Base-by-base conservation (phyloP, 192 early-diverging fungal species). In the Rhizoclosmatium sp. region DNA sequence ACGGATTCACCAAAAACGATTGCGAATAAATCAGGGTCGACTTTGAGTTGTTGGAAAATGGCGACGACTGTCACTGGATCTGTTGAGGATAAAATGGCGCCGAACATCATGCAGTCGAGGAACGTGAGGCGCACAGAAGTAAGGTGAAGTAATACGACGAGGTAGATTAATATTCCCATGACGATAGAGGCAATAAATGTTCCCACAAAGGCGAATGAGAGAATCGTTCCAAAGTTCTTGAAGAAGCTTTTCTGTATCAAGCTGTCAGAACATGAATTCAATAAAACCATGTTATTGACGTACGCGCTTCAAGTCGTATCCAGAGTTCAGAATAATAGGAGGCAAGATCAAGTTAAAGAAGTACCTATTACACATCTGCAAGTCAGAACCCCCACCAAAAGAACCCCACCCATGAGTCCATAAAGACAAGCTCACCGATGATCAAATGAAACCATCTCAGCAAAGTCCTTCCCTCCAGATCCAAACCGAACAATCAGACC, bases 341-440 rank as follows among this genome's bases (percentile, higher is more conserved):
- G 98, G 98, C 66, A 99, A 89, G 4, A 99, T 80, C 73, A 99
- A 83, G 82, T 98, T 99, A 89, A 99, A 99, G 78, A 99, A 99
- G 64, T 95, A 93, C 0, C 91, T 91, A 79, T 92, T 31, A 31
- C 31, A 31, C 31, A 31, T 31, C 31, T 31, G 31, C 31, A 31
- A 31, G 91, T 74, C 96, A 31, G 31, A 31, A 31, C 31, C 31
- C 31, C 31, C 0, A 31, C 0, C 31, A 31, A 31, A 31, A 31
- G 31, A 31, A 31, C 31, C 31, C 31, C 31, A 31, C 31, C 31
- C 31, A 31, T 31, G 31, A 31, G 31, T 31, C 31, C 31, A 31
- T 31, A 31, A 31, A 31, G 0, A 31, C 31, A 4, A 46, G 54
- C 21, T 5, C 44, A 75, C 56, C 47, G 23, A 23, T 71, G 69